These are phyloP conservation scores for Zychaea mexicana DNA, from an alignment of 371 early-diverging fungal species.

Conservation along the genomic window DNA sequence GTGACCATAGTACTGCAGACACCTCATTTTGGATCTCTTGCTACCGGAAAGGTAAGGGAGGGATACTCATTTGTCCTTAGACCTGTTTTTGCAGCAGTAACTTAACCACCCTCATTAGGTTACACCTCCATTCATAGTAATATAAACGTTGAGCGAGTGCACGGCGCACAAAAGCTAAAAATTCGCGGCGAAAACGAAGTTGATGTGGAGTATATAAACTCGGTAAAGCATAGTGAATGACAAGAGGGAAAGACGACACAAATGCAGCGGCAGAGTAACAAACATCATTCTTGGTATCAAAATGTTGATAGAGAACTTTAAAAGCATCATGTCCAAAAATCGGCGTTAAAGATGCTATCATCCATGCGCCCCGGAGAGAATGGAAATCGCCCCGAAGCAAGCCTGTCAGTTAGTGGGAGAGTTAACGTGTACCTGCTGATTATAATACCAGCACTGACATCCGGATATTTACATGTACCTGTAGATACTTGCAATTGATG, in stretches of 20 bases:
- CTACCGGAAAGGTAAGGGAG: conserved; percentile 44
- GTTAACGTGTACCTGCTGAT: no score
- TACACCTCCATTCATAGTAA: conserved; percentile 14
- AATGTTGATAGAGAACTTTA: conserved; percentile 36
- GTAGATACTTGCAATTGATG: conserved; percentile 51
- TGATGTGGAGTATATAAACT: conserved; percentile 22
- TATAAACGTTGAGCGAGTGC: conserved; percentile 9
- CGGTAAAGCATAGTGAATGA: conserved; percentile 20
- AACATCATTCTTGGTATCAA: not conserved
- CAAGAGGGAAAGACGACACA: conserved; percentile 6
- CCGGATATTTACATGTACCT: not conserved
- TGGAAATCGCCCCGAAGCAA: conserved; percentile 16
- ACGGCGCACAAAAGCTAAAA: not conserved
- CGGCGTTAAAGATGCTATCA: conserved; percentile 21
- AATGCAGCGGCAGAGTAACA: not conserved
- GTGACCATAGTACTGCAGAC: conserved; percentile 22
- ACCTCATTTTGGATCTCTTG: conserved; percentile 59
- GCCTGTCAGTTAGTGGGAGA: conserved; percentile 18
- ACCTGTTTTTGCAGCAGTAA: not conserved
- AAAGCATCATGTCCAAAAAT: conserved; percentile 33
- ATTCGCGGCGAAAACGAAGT: conserved; percentile 30
- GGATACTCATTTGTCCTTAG: not conserved
- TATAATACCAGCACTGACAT: not conserved
- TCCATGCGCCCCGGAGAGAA: conserved; percentile 28
- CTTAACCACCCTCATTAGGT: not conserved